Evolutionary conservation across 2,329 filamentous ascomycete species (phyloP).

Genomic region (Trichoderma asperellum): DNA sequence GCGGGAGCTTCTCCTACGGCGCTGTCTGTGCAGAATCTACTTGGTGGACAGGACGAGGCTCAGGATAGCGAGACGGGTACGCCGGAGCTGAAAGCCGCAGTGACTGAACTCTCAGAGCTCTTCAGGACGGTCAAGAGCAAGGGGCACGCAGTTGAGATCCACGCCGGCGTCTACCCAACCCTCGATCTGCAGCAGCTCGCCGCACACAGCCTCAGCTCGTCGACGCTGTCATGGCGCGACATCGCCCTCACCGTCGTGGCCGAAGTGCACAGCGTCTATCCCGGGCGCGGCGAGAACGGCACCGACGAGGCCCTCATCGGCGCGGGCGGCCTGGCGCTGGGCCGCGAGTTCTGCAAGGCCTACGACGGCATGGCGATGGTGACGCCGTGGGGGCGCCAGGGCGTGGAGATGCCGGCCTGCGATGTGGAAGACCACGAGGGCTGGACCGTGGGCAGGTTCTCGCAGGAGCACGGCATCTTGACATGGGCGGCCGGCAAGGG

Average conservation of each 20-base stretch:
- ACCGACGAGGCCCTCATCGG: slow-evolving; percentile 69
- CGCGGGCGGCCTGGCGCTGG: slow-evolving; percentile 70
- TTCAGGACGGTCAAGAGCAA: slow-evolving; percentile 39
- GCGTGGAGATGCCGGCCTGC: slow-evolving; percentile 38
- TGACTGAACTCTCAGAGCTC: slow-evolving; percentile 31
- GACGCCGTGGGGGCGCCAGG: slow-evolving; percentile 55
- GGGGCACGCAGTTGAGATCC: slow-evolving; percentile 64
- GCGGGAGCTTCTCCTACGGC: slow-evolving; percentile 79
- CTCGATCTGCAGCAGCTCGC: slow-evolving; percentile 81
- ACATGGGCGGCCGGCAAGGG: slow-evolving; percentile 51
- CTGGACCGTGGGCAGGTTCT: slow-evolving; percentile 73
- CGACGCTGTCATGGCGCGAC: slow-evolving; percentile 54
- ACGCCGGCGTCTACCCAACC: slow-evolving; percentile 76
- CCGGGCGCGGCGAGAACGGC: slow-evolving; percentile 53
- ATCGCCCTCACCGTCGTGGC: slow-evolving; percentile 71
- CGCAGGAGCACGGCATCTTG: slow-evolving; percentile 79
- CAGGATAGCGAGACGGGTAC: slow-evolving; percentile 23
- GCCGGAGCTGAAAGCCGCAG: slow-evolving; percentile 32
- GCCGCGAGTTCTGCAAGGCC: slow-evolving; percentile 72
- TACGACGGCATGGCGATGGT: slow-evolving; percentile 75
- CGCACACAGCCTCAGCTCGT: slow-evolving; percentile 60
- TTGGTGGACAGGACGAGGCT: slow-evolving; percentile 25
- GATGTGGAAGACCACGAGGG: slow-evolving; percentile 48
- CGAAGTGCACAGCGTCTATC: slow-evolving; percentile 72
- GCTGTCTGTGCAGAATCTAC: slow-evolving; percentile 37